Evolutionary conservation across 306 rosid species (phyloP).

Genomic region (Abrus pulchellus): DNA sequence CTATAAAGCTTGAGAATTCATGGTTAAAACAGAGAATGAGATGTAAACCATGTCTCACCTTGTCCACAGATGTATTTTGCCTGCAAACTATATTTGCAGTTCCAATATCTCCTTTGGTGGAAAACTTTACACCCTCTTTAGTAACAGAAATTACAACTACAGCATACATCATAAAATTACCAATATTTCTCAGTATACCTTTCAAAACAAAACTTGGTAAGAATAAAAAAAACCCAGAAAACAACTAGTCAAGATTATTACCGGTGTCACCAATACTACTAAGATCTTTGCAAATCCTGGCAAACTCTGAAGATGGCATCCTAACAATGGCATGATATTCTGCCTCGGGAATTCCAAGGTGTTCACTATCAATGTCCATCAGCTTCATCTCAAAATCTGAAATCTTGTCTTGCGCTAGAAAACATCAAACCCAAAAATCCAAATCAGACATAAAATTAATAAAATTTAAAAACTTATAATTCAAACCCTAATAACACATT

Average conservation of each 20-base stretch:
- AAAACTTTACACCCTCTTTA: constrained; percentile 95
- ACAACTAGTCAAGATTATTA: constrained; percentile 32
- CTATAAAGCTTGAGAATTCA: not conserved
- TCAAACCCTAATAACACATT: not conserved
- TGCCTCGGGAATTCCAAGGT: constrained; percentile 95
- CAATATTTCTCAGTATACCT: not conserved
- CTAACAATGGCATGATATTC: constrained; percentile 92
- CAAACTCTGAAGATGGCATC: constrained; percentile 92
- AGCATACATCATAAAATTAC: constrained; percentile 16
- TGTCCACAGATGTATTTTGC: constrained; percentile 91
- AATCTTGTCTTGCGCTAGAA: constrained; percentile 76
- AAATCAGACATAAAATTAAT: not conserved
- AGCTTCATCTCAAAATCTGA: constrained; percentile 97
- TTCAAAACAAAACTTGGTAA: not conserved
- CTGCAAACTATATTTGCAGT: constrained; percentile 92
- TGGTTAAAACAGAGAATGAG: not conserved
- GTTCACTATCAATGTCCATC: constrained; percentile 98
- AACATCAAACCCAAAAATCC: not conserved
- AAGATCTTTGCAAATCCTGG: constrained; percentile 92
- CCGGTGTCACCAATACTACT: constrained; percentile 97
- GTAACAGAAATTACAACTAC: constrained; percentile 94
- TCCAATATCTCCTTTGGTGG: constrained; percentile 94
- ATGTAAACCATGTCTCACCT: constrained; percentile 59
- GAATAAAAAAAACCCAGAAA: not conserved
- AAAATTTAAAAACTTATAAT: not conserved